Evolutionary conservation across 179 eudicot genomes (phyloP), one percentile per base, ranked within the genome.

Genomic region (Beta corolliflora): DNA sequence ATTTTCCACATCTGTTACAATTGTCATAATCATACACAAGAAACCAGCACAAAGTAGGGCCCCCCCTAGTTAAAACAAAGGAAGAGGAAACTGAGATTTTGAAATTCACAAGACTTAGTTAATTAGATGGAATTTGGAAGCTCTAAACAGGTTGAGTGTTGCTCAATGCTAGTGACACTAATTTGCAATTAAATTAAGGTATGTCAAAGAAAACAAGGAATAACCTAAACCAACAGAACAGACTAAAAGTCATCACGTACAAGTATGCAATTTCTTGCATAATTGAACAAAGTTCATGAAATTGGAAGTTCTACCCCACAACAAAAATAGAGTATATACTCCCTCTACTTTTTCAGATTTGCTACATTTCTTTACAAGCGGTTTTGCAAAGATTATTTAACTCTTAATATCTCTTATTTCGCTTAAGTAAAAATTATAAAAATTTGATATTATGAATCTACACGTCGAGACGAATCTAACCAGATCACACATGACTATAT

Each of bases 41-140:
- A 80, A 85, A 85, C 81, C 81, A 77, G 78, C 70, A 79, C 83
- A 81, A 76, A 61, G 81, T 85, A 84, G 89, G 88, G 83, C 2
- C 36, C 1, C 85, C 44, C 55, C 12, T 25, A 25, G 29, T 25
- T 25, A 25, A 25, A 25, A 25, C 29, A 75, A 79, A 81, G 73
- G 60, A 58, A 41, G 52, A 56, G 56, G 63, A 76, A 73, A 56
- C 61, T 73, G 15, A 18, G 67, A 82, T 75, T 82, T 84, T 81
- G 86, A 87, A 85, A 82, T 83, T 81, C 81, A 76, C 81, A 77
- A 87, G 89, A 84, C 91, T 88, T n/a, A n/a, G n/a, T n/a, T n/a
- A n/a, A n/a, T n/a, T n/a, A n/a, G n/a, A n/a, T n/a, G n/a, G n/a
- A n/a, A n/a, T n/a, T n/a, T n/a, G n/a, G n/a, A n/a, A n/a, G n/a